Base-by-base conservation (phyloP, 768 basidiomycete genomes). In the Wakefieldia striispora region DNA sequence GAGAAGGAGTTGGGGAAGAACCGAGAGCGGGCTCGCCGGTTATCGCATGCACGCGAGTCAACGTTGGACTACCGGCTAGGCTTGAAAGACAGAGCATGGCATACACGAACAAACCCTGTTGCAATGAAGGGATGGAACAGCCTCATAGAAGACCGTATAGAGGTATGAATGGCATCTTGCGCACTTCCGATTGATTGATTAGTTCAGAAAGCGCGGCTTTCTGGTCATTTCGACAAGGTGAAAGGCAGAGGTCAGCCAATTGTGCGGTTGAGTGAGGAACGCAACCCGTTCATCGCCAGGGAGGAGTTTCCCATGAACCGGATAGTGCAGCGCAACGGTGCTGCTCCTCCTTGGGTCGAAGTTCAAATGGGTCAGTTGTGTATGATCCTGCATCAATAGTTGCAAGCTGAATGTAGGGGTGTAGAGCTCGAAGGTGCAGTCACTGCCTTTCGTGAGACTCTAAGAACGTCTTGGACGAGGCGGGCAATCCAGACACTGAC, bases 251-350 rank as follows among this genome's bases (percentile, higher is more conserved):
- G 81, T 1, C 72, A 76, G 60, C 82, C 81, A 2, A 66, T 84
- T 5, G 55, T 61, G 1, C 59, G 65, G 34, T 63, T 71, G 42
- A 65, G 57, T 2, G 78, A 79, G 21, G 79, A 81, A 51, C 62
- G 67, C n/a, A 83, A 84, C 57, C 82, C 79, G 11, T 83, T 80
- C 66, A 84, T 94, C 51, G 78, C 78, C 7, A 75, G 86, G 8
- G 87, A 88, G 56, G 90, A 92, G 61, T 88, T 85, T 57, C 71
- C 93, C 41, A 83, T 93, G 84, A 94, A 92, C 57, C 81, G 91
- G 12, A 90, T 91, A 50, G 78, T 93, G 7, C 84, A 89, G 60
- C 75, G 82, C 43, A 86, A 91, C 55, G 89, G 87, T n/a, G 87
- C 86, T 6, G 79, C 82, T 4, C 91, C 91, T 26, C 86, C 88